A percentile compares a stretch with the other conserved stretches of the same genome.
Conservation (phyloP, 2,329 filamentous ascomycete species). For the Hypomyces perniciosus region DNA sequence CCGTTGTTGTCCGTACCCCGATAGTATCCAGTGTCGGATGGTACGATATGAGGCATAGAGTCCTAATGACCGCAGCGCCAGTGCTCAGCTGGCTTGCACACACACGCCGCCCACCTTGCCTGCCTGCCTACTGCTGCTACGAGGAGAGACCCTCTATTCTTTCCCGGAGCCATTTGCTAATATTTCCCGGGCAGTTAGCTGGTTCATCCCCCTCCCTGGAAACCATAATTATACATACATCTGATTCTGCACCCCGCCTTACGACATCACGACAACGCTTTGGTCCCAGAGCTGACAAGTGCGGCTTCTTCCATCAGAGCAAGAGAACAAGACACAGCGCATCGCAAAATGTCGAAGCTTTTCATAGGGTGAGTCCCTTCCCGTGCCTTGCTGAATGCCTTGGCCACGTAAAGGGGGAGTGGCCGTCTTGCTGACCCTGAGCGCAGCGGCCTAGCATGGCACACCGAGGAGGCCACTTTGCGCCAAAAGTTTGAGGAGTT, state of each 20-base stretch:
- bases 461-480: conserved; percentile 85
- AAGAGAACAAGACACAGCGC: conserved; percentile 5
- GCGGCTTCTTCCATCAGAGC: conserved; percentile 7
- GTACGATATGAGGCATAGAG: conserved; percentile 3
- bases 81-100: conserved; percentile 5
- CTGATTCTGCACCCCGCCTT: conserved; percentile 13
- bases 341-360: conserved; percentile 73
- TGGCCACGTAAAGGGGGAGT: neutral
- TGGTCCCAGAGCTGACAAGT: conserved; percentile 11
- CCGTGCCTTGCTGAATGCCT: neutral
- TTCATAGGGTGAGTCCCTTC: conserved; percentile 73
- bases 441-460: conserved; percentile 88
- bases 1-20: conserved; percentile 2
- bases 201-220: conserved; percentile 8
- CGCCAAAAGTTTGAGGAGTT: conserved; percentile 90
- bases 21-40: conserved; percentile 9
- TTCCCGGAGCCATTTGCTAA: neutral
- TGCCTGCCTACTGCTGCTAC: neutral
- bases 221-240: conserved; percentile 1
- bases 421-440: conserved; percentile 17
- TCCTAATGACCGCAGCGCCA: conserved; percentile 4
- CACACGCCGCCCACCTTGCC: conserved; percentile 7
- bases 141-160: conserved; percentile 5
- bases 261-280: conserved; percentile 10
- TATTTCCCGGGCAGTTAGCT: conserved; percentile 8